Percentiles rank a stretch among this genome's conserved stretches.
These are phyloP conservation scores for Myriosclerotinia scirpicola DNA, from an alignment of 2,329 filamentous ascomycete genomes.

Conservation along the genomic window DNA sequence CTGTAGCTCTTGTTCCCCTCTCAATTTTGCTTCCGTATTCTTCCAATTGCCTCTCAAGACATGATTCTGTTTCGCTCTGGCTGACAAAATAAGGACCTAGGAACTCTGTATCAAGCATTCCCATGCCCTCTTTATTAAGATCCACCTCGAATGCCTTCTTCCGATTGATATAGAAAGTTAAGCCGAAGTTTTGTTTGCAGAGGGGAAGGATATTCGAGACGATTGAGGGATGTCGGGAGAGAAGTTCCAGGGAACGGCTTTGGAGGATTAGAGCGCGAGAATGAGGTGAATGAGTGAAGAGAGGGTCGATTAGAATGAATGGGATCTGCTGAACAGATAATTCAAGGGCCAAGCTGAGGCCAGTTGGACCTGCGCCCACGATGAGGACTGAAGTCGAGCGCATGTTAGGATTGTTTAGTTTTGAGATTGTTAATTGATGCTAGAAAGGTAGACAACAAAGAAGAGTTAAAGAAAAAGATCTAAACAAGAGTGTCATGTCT, in stretches of 20 bases:
- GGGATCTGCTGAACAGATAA: conserved; percentile 41
- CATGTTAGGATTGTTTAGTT: conserved; percentile 7
- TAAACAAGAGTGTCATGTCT: not conserved
- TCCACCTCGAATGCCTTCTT: conserved; percentile 40
- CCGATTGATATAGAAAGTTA: conserved; percentile 44
- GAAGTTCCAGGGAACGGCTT: conserved; percentile 51
- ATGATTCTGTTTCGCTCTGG: conserved; percentile 42
- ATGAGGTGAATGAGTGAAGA: conserved; percentile 40
- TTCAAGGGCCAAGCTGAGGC: conserved; percentile 46
- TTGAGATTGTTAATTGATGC: not conserved
- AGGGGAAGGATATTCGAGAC: conserved; percentile 42
- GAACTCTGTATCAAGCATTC: conserved; percentile 39
- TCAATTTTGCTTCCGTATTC: conserved; percentile 38
- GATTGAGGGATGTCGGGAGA: conserved; percentile 47
- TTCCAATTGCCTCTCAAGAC: conserved; percentile 39
- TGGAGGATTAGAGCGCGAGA: conserved; percentile 50
- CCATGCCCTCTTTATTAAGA: conserved; percentile 34
- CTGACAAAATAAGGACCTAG: conserved; percentile 40
- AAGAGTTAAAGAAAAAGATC: not conserved
- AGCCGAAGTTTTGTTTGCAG: conserved; percentile 44
- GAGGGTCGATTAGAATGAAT: conserved; percentile 45
- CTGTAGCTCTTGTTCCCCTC: conserved; percentile 37
- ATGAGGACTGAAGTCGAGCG: conserved; percentile 44
- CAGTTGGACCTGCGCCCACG: conserved; percentile 48
- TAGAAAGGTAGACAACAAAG: not conserved